Percentiles rank a stretch among this genome's conserved stretches.
Evolutionary conservation across 2,329 filamentous ascomycete species (phyloP).

Genomic region (Penicillium sp.): DNA sequence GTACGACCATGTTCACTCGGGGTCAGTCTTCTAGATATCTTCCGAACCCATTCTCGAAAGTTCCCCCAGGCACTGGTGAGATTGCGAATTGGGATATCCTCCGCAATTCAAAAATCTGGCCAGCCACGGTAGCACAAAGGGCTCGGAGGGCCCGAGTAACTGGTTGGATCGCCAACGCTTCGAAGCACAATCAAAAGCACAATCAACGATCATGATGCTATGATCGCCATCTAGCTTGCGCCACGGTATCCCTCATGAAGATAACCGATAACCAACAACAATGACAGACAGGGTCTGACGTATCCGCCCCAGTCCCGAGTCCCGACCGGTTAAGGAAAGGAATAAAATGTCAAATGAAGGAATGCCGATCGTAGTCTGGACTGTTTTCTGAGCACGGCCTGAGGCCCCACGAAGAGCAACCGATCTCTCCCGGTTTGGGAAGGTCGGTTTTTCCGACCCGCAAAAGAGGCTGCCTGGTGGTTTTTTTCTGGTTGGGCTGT

Average conservation of each 20-base stretch:
- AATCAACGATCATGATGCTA: constrained; percentile 21
- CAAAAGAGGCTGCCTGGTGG: background rate
- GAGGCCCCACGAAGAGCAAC: constrained; percentile 4
- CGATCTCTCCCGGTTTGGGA: constrained; percentile 8
- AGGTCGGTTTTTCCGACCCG: constrained; percentile 5
- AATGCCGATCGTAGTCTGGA: constrained; percentile 17
- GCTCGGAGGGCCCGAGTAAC: constrained; percentile 10
- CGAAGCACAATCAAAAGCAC: background rate
- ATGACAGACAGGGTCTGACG: constrained; percentile 17
- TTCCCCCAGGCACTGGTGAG: background rate
- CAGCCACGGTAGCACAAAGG: background rate
- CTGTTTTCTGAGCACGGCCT: constrained; percentile 6
- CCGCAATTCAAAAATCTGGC: background rate
- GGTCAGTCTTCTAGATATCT: background rate
- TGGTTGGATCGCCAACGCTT: constrained; percentile 3
- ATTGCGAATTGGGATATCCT: background rate
- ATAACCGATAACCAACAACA: background rate
- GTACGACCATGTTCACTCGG: background rate
- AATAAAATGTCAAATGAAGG: constrained; percentile 8
- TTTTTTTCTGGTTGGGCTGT: background rate
- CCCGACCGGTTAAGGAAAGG: background rate
- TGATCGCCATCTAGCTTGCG: constrained; percentile 24
- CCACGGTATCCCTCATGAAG: constrained; percentile 11
- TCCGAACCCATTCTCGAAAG: background rate
- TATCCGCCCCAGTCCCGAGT: constrained; percentile 12